These are phyloP conservation scores for Davidsoniella virescens DNA, from an alignment of 2,329 filamentous ascomycete genomes.

Conservation along the genomic window DNA sequence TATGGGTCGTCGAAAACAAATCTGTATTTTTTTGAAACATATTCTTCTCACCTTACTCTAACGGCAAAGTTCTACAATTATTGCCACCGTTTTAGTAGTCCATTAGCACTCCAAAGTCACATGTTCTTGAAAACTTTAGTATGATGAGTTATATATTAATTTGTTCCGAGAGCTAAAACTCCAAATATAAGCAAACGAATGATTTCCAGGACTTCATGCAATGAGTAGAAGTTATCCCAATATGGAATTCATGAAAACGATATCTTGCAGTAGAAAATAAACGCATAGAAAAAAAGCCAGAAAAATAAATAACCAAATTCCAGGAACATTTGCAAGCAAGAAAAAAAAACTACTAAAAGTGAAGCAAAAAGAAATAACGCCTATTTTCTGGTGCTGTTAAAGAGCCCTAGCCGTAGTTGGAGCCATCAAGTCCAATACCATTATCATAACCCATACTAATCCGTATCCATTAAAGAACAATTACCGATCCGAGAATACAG, in stretches of 20 bases:
- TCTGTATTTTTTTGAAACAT: too few species aligned
- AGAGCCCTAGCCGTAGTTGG: neutral
- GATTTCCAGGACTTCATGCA: neutral
- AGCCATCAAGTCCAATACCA: neutral
- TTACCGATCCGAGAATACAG: neutral
- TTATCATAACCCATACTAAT: neutral
- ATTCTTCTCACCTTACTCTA: too few species aligned
- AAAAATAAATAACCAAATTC: neutral
- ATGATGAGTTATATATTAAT: too few species aligned
- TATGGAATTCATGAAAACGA: neutral
- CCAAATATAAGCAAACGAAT: neutral
- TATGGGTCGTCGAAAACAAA: neutral
- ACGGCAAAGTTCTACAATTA: too few species aligned
- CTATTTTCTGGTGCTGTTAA: neutral
- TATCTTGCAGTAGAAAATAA: neutral
- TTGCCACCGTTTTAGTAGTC: too few species aligned
- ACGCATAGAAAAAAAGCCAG: neutral
- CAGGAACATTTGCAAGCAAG: neutral
- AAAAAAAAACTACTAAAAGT: neutral
- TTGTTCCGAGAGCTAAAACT: neutral
- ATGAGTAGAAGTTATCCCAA: neutral
- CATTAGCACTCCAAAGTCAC: too few species aligned
- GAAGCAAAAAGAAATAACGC: slow-evolving; percentile 2
- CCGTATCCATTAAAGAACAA: neutral
- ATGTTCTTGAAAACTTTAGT: too few species aligned